Conservation (phyloP, 1,284 basidiomycete species). For the Melampsora americana region DNA sequence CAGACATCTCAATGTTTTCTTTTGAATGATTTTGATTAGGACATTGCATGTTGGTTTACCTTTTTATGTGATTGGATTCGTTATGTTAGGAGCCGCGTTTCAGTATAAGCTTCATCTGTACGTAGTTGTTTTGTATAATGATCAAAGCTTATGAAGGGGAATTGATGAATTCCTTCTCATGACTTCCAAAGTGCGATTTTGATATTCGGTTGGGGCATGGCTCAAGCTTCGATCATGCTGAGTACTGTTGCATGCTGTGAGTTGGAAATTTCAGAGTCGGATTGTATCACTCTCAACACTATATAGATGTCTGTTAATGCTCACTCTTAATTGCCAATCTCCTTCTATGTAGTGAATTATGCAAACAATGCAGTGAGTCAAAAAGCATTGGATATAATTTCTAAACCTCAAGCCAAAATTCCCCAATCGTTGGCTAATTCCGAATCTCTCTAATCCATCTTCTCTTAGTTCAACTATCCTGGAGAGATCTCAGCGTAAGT, state of each 20-base stretch:
- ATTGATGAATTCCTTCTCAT: too few relatives aligned
- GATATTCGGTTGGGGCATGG: constrained; percentile 51
- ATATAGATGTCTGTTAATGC: constrained; percentile 56
- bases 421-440: too few relatives aligned
- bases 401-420: too few relatives aligned
- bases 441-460: too few relatives aligned
- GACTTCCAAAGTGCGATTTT: constrained; percentile 54
- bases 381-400: too few relatives aligned
- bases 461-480: constrained; percentile 29
- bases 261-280: not conserved
- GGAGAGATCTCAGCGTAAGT: constrained; percentile 41
- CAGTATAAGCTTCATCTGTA: constrained; percentile 27
- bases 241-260: constrained; percentile 29
- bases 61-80: constrained; percentile 65
- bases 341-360: constrained; percentile 32
- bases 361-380: constrained; percentile 34
- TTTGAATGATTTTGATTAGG: constrained; percentile 56
- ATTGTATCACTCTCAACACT: too few relatives aligned
- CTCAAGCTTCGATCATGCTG: constrained; percentile 45
- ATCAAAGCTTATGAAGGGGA: too few relatives aligned
- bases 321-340: not conserved
- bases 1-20: too few relatives aligned
- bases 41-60: constrained; percentile 65
- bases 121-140: not conserved
- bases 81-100: constrained; percentile 52